Conservation (phyloP, 208 protist species). For the Kentomonas sorsogonicus region DNA sequence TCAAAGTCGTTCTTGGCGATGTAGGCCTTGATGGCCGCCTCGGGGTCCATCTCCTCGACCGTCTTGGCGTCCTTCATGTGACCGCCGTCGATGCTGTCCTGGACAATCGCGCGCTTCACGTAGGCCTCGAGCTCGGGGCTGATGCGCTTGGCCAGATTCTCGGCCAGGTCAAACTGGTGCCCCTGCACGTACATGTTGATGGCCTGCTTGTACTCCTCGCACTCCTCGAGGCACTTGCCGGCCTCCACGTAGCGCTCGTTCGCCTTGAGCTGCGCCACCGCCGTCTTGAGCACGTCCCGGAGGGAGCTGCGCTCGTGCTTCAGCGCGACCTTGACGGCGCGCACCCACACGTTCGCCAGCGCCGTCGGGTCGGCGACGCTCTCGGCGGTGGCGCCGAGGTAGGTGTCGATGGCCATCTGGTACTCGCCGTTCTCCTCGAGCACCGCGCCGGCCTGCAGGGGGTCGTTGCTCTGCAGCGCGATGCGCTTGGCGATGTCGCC, state of each 20-base stretch:
- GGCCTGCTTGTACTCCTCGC: constrained; percentile 89
- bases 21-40: constrained; percentile 87
- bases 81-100: constrained; percentile 81
- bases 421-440: constrained; percentile 93
- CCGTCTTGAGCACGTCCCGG: constrained; percentile 71
- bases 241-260: constrained; percentile 81
- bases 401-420: constrained; percentile 92
- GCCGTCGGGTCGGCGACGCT: constrained; percentile 53
- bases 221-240: constrained; percentile 84
- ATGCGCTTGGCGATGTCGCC: constrained; percentile 82
- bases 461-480: constrained; percentile 78
- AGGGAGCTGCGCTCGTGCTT: constrained; percentile 85
- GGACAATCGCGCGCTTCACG: constrained; percentile 85
- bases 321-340: constrained; percentile 93
- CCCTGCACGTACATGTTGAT: constrained; percentile 94
- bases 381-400: constrained; percentile 77
- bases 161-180: constrained; percentile 90
- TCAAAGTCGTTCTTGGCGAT: constrained; percentile 75
- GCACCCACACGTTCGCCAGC: constrained; percentile 89
- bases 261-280: constrained; percentile 73
- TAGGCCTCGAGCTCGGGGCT: constrained; percentile 85
- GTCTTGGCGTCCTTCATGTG: constrained; percentile 72
- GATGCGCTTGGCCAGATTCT: constrained; percentile 77
- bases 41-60: constrained; percentile 85
- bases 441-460: constrained; percentile 81